These are phyloP conservation scores for Xanthoconium separans DNA, from an alignment of 1,284 basidiomycete genomes.

Conservation along the genomic window DNA sequence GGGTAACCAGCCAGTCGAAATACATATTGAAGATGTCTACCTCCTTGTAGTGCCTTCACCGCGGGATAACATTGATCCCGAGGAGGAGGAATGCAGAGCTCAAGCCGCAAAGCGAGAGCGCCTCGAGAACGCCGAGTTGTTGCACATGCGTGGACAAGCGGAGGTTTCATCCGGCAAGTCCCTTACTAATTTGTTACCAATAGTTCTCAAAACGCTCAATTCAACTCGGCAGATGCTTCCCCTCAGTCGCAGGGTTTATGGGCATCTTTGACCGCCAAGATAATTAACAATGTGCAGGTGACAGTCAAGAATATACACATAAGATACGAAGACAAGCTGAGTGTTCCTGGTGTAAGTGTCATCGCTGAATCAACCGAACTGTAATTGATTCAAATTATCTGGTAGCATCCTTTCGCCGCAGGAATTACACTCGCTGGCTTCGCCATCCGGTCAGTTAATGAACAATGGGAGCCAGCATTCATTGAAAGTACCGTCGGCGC, in stretches of 20 bases:
- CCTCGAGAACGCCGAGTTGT: conserved; percentile 84
- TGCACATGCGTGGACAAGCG: conserved; percentile 70
- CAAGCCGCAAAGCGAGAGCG: conserved; percentile 91
- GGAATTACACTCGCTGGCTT: conserved; percentile 94
- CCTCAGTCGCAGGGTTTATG: conserved; percentile 81
- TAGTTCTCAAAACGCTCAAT: not conserved
- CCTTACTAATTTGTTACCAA: conserved; percentile 1
- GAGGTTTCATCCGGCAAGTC: conserved; percentile 49
- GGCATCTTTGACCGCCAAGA: conserved; percentile 84
- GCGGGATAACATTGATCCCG: conserved; percentile 70
- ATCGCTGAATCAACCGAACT: not conserved
- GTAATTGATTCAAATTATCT: not conserved
- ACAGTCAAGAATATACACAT: conserved; percentile 95
- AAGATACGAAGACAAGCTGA: conserved; percentile 94
- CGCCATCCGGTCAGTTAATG: conserved; percentile 91
- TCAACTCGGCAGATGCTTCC: conserved; percentile 47
- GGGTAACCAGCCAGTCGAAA: conserved; percentile 90
- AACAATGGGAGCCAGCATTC: conserved; percentile 91
- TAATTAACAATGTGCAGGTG: conserved; percentile 96
- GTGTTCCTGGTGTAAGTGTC: conserved; percentile 79
- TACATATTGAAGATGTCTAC: conserved; percentile 94
- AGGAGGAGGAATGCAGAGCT: conserved; percentile 81
- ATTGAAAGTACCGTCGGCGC: conserved; percentile 88
- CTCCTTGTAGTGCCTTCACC: conserved; percentile 88
- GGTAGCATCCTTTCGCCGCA: conserved; percentile 90